Conservation (phyloP, 1,284 basidiomycete species). For the Ceraceosorus guamensis region DNA sequence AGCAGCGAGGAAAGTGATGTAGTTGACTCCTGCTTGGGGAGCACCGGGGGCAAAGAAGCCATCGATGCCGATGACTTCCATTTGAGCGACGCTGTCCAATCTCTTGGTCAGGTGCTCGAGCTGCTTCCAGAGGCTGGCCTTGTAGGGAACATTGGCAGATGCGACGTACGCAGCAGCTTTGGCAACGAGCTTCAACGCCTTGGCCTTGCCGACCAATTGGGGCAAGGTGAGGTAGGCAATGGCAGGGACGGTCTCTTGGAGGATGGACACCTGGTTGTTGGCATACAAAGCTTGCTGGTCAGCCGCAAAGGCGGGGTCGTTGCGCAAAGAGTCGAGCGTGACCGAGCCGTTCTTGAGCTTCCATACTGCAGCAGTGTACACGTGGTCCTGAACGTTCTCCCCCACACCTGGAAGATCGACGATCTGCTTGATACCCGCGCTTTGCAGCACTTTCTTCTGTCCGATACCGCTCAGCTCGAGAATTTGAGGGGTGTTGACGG, state of each 20-base stretch:
- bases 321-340: slow-evolving; percentile 36
- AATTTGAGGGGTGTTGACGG: slow-evolving; percentile 49
- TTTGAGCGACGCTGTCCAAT: slow-evolving; percentile 29
- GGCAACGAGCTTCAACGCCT: slow-evolving; percentile 19
- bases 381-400: slow-evolving; percentile 53
- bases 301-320: slow-evolving; percentile 30
- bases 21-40: slow-evolving; percentile 28
- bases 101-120: slow-evolving; percentile 32
- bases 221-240: slow-evolving; percentile 39
- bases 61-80: slow-evolving; percentile 42
- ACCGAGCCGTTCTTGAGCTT: slow-evolving; percentile 28
- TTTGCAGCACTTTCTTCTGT: slow-evolving; percentile 47
- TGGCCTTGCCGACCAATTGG: slow-evolving; percentile 24
- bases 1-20: slow-evolving; percentile 41
- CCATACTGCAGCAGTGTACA: slow-evolving; percentile 35
- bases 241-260: slow-evolving; percentile 35
- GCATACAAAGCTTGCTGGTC: slow-evolving; percentile 29
- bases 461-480: slow-evolving; percentile 56
- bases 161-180: slow-evolving; percentile 28
- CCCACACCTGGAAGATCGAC: slow-evolving; percentile 47
- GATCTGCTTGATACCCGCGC: slow-evolving; percentile 43
- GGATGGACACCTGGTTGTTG: slow-evolving; percentile 29
- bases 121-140: slow-evolving; percentile 31
- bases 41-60: slow-evolving; percentile 39
- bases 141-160: slow-evolving; percentile 18